Percentiles rank a stretch among this genome's conserved stretches.
Conservation (phyloP, 768 basidiomycete genomes). For the Calocybe gangraenosa region DNA sequence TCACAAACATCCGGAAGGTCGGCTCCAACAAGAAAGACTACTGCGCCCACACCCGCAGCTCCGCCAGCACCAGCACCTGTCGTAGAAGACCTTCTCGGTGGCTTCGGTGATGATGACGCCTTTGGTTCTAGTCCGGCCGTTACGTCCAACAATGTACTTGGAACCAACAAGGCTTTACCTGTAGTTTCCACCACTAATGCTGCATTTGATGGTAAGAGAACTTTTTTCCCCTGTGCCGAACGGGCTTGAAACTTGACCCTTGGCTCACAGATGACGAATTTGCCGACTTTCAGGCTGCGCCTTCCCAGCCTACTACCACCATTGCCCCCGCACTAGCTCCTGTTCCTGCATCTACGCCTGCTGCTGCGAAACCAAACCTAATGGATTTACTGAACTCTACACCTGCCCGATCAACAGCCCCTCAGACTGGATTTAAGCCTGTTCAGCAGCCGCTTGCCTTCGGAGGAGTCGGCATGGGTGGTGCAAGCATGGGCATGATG, state of each 20-base stretch:
- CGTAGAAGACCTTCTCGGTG: slow-evolving; percentile 69
- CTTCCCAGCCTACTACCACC: slow-evolving; percentile 42
- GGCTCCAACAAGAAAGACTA: slow-evolving; percentile 33
- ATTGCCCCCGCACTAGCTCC: slow-evolving; percentile 20
- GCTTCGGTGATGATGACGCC: slow-evolving; percentile 69
- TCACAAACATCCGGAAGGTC: slow-evolving; percentile 17
- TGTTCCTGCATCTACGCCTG: slow-evolving; percentile 18
- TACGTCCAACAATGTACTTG: slow-evolving; percentile 15
- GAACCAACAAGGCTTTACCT: slow-evolving; percentile 54
- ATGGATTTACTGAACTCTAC: slow-evolving; percentile 45
- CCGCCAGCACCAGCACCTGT: slow-evolving; percentile 38
- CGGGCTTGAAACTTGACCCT: background rate
- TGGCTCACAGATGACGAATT: slow-evolving; percentile 75
- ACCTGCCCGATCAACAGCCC: slow-evolving; percentile 26
- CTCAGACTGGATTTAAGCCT: slow-evolving; percentile 21
- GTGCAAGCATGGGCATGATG: slow-evolving; percentile 21
- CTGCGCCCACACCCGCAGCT: slow-evolving; percentile 32
- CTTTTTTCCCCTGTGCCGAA: slow-evolving; percentile 6
- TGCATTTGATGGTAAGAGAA: slow-evolving; percentile 38
- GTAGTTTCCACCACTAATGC: slow-evolving; percentile 31
- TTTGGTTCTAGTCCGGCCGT: slow-evolving; percentile 31
- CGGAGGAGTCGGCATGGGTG: slow-evolving; percentile 21
- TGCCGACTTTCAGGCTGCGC: slow-evolving; percentile 79
- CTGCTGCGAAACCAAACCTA: slow-evolving; percentile 36
- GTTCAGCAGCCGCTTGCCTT: slow-evolving; percentile 23